A percentile compares a stretch with the other conserved stretches of the same genome.
These are phyloP conservation scores for Elsinoe batatas DNA, from an alignment of 2,329 filamentous ascomycete species.

Conservation along the genomic window DNA sequence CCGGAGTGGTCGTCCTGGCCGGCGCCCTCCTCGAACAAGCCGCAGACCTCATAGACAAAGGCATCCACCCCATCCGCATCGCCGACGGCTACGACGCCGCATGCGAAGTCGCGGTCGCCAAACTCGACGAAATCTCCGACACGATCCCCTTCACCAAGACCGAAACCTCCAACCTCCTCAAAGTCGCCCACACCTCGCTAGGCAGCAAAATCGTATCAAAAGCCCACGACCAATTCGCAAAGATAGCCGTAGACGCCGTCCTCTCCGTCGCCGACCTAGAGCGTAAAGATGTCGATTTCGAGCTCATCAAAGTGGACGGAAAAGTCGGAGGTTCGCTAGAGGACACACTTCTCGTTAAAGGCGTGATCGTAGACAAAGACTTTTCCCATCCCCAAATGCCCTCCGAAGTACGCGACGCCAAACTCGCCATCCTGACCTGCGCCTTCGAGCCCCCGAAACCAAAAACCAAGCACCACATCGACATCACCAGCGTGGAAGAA, in stretches of 20 bases:
- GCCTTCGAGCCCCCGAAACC: slow-evolving; percentile 98
- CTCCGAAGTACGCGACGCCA: slow-evolving; percentile 85
- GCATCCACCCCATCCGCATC: slow-evolving; percentile 97
- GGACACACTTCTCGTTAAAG: slow-evolving; percentile 89
- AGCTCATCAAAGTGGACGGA: slow-evolving; percentile 97
- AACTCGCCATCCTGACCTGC: slow-evolving; percentile 94
- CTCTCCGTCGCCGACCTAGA: slow-evolving; percentile 93
- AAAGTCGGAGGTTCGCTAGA: slow-evolving; percentile 93
- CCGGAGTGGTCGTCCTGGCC: slow-evolving; percentile 90
- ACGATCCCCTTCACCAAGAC: slow-evolving; percentile 74
- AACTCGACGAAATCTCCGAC: slow-evolving; percentile 89
- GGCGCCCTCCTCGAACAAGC: slow-evolving; percentile 93
- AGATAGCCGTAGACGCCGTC: slow-evolving; percentile 94
- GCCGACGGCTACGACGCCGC: slow-evolving; percentile 97
- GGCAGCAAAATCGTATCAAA: slow-evolving; percentile 99
- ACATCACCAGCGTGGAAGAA: slow-evolving; percentile 93
- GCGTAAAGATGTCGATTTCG: slow-evolving; percentile 95
- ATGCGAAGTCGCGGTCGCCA: slow-evolving; percentile 88
- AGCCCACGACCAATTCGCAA: slow-evolving; percentile 93
- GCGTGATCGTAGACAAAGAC: slow-evolving; percentile 98
- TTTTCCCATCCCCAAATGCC: slow-evolving; percentile 99
- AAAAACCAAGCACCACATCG: slow-evolving; percentile 98
- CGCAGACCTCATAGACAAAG: slow-evolving; percentile 97
- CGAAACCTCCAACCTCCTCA: slow-evolving; percentile 75
- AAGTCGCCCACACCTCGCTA: slow-evolving; percentile 89